Evolutionary conservation across 2,329 filamentous ascomycete species (phyloP), one percentile per base, ranked within the genome.

Genomic region (Clonostachys rosea): DNA sequence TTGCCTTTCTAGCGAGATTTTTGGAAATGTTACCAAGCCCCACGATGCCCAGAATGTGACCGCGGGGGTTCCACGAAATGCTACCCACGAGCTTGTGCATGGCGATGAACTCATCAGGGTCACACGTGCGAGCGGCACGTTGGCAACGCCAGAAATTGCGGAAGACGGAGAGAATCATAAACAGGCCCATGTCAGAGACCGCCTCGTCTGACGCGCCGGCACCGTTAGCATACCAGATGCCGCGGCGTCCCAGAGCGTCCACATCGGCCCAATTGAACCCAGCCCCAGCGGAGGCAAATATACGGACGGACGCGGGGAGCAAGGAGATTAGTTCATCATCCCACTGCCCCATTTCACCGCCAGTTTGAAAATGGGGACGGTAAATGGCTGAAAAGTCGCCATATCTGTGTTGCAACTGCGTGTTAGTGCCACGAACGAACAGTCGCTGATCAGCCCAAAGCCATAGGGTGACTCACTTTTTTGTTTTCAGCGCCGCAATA

Each of bases 251-350:
- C 5, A 81, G 64, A 0, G 64, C 60, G 36, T 73, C 65, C 0
- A 74, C 76, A 55, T 84, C 78, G 1, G 78, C 79, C 80, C 79
- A 84, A 60, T 85, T 79, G 56, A 80, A 84, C 10, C 81, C 69
- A 3, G 81, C 81, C 6, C 81, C 81, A 3, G 81, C 81, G 12
- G 73, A 79, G 33, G 81, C 77, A 57, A 80, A 84, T 34, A 84
- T 77, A 43, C 70, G 70, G 47, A 79, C 75, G 13, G 72, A 75
- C 0, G 59, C 14, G 0, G 81, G 81, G 1, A 85, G 61, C 5
- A 78, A 61, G 0, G 57, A 52, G 40, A 84, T 81, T 3, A 84
- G 61, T 54, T 82, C 78, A 34, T 67, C 57, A 52, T 84, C 74
- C 79, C 79, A 84, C 13, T 70, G 73, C 33, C 76, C 76, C 80